These are phyloP conservation scores for Apiotrichum domesticum DNA, from an alignment of 1,284 basidiomycete genomes.

Conservation along the genomic window DNA sequence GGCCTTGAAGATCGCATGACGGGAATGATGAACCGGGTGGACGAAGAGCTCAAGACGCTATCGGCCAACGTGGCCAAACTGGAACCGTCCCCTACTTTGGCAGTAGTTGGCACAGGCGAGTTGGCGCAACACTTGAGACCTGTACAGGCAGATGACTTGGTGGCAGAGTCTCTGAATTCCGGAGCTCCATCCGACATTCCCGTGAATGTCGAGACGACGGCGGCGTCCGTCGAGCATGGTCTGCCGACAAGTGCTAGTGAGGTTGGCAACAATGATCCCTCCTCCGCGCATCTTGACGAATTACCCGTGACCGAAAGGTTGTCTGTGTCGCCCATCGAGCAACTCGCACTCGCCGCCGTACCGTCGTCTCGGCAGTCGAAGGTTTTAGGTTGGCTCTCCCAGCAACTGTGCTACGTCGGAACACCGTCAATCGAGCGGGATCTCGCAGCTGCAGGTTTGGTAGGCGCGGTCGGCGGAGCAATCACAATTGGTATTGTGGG, in stretches of 20 bases:
- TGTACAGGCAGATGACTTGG: too few relatives aligned
- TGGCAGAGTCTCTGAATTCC: too few relatives aligned
- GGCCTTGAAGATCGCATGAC: conserved; percentile 80
- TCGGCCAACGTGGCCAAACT: conserved; percentile 19
- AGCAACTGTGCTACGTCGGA: conserved; percentile 18
- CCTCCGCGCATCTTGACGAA: too few relatives aligned
- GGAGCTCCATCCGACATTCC: too few relatives aligned
- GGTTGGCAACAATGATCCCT: too few relatives aligned
- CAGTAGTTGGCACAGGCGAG: too few relatives aligned
- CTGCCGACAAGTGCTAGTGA: too few relatives aligned
- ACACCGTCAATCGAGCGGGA: conserved; percentile 27
- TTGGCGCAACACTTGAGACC: too few relatives aligned
- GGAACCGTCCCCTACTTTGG: conserved; percentile 2
- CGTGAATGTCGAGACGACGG: too few relatives aligned
- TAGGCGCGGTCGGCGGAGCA: conserved; percentile 16
- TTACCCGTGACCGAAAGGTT: not conserved
- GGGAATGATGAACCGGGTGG: conserved; percentile 55
- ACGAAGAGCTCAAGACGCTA: conserved; percentile 59
- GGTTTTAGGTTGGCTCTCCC: conserved; percentile 8
- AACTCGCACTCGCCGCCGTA: not conserved
- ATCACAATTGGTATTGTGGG: conserved; percentile 1
- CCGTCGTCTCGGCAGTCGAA: not conserved
- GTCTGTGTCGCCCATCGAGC: conserved; percentile 4
- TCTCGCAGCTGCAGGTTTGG: conserved; percentile 17
- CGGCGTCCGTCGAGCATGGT: not conserved